Percentiles rank a stretch among this genome's conserved stretches.
phyloP scores from a whole-genome alignment of 2,329 filamentous ascomycete species.

The Pseudophaeomoniella oleicola region DNA sequence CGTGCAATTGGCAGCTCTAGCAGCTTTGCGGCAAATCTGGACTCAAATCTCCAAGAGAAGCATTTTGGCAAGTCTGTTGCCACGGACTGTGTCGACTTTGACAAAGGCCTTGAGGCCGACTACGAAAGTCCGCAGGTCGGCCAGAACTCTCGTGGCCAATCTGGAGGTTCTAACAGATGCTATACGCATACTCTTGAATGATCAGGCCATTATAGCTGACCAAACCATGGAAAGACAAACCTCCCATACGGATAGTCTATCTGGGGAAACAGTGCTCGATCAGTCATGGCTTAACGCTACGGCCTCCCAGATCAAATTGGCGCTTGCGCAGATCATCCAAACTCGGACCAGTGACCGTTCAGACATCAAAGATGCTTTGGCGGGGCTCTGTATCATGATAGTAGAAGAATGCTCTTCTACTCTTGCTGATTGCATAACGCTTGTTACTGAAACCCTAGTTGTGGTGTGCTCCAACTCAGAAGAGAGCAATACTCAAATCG shows the following conservation, averaged over 20 bases:
- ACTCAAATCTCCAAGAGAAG: slow-evolving; percentile 53
- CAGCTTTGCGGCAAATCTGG: slow-evolving; percentile 49
- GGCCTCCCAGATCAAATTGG: slow-evolving; percentile 65
- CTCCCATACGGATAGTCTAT: slow-evolving; percentile 4
- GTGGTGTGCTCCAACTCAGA: slow-evolving; percentile 44
- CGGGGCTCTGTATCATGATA: slow-evolving; percentile 57
- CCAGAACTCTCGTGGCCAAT: slow-evolving; percentile 48
- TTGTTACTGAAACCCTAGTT: slow-evolving; percentile 72
- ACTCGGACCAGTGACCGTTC: slow-evolving; percentile 54
- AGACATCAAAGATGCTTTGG: slow-evolving; percentile 54
- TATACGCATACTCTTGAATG: slow-evolving; percentile 30
- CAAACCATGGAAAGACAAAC: not conserved
- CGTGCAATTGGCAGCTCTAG: slow-evolving; percentile 58
- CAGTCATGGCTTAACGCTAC: slow-evolving; percentile 67
- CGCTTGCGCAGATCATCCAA: slow-evolving; percentile 62
- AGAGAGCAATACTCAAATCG: slow-evolving; percentile 22
- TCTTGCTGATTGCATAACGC: slow-evolving; percentile 50
- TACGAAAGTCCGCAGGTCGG: slow-evolving; percentile 43
- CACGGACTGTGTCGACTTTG: slow-evolving; percentile 71
- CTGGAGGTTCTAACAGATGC: slow-evolving; percentile 42
- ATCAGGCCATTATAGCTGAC: slow-evolving; percentile 20
- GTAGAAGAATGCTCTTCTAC: slow-evolving; percentile 66
- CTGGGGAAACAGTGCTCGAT: slow-evolving; percentile 19
- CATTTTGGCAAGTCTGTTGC: slow-evolving; percentile 73
- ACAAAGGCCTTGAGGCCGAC: slow-evolving; percentile 60